These are phyloP conservation scores for Coniochaeta sp. DNA, from an alignment of 2,329 filamentous ascomycete genomes.

Conservation along the genomic window DNA sequence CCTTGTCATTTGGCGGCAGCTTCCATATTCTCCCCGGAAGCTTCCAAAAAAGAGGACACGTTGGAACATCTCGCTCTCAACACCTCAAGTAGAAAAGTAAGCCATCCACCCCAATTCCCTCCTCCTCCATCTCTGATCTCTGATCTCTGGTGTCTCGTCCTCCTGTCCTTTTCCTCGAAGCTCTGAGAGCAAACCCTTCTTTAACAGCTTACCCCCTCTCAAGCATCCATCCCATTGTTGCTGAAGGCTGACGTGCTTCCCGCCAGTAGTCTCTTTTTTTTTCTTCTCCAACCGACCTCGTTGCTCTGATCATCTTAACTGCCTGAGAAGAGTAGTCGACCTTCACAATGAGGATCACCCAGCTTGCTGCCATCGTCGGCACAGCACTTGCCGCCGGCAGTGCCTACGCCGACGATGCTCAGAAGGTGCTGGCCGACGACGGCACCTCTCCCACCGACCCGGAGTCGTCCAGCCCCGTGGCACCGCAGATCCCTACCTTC, in stretches of 20 bases:
- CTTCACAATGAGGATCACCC: constrained; percentile 76
- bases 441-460: constrained; percentile 34
- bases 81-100: constrained; percentile 7
- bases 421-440: constrained; percentile 45
- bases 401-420: constrained; percentile 60
- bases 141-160: constrained; percentile 4
- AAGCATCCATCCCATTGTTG: constrained; percentile 1
- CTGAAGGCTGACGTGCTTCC: not conserved
- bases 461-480: constrained; percentile 44
- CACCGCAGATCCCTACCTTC: constrained; percentile 70
- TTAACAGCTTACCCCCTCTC: constrained; percentile 17
- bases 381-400: constrained; percentile 66
- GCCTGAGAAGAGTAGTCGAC: constrained; percentile 11
- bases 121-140: too few relatives aligned
- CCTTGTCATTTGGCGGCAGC: not conserved
- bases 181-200: constrained; percentile 30
- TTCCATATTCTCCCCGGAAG: not conserved
- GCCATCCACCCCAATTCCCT: constrained; percentile 4
- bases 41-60: constrained; percentile 3
- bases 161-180: constrained; percentile 22
- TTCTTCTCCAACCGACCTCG: constrained; percentile 4
- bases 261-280: not conserved
- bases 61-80: not conserved
- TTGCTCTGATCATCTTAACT: constrained; percentile 1
- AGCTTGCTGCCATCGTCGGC: constrained; percentile 68